Percentiles rank a stretch among this genome's conserved stretches.
Evolutionary conservation across 768 basidiomycete genomes (phyloP).

Genomic region (Hortiboletus campestris): DNA sequence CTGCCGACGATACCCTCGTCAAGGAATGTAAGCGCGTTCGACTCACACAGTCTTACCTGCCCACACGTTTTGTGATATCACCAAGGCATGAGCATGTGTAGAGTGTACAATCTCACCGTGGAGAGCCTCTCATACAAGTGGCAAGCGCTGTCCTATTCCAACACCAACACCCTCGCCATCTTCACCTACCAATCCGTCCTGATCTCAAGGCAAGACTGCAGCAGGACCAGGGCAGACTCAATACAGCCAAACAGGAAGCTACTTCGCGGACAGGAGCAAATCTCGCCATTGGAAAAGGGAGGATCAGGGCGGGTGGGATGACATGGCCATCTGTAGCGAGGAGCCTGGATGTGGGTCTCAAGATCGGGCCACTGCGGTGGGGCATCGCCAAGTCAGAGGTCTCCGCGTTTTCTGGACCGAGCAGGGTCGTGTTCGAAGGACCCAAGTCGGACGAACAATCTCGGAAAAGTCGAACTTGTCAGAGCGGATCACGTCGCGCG

Average conservation of each 20-base stretch:
- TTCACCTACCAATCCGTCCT: constrained; percentile 49
- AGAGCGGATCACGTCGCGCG: constrained; percentile 24
- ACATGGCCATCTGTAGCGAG: background rate
- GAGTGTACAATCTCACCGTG: constrained; percentile 54
- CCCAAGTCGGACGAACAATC: constrained; percentile 30
- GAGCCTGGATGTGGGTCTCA: constrained; percentile 18
- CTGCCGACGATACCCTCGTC: constrained; percentile 42
- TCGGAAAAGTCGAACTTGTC: constrained; percentile 55
- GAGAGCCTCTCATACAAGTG: constrained; percentile 63
- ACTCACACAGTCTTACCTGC: background rate
- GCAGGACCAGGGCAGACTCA: constrained; percentile 33
- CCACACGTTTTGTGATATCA: constrained; percentile 11
- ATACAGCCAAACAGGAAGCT: constrained; percentile 33
- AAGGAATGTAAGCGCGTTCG: constrained; percentile 47
- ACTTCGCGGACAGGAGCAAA: constrained; percentile 23
- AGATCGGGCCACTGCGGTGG: constrained; percentile 5
- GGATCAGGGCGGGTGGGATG: constrained; percentile 3
- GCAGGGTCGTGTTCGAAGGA: constrained; percentile 30
- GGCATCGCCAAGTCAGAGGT: constrained; percentile 18
- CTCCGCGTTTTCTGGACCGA: constrained; percentile 22
- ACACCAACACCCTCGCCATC: constrained; percentile 36
- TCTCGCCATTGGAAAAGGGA: constrained; percentile 10
- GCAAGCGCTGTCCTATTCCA: constrained; percentile 49
- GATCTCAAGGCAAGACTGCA: constrained; percentile 44
- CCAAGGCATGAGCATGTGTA: constrained; percentile 63